Evolutionary conservation across 495 filamentous ascomycete species (phyloP).

Genomic region (Barbatosphaeria neglecta): DNA sequence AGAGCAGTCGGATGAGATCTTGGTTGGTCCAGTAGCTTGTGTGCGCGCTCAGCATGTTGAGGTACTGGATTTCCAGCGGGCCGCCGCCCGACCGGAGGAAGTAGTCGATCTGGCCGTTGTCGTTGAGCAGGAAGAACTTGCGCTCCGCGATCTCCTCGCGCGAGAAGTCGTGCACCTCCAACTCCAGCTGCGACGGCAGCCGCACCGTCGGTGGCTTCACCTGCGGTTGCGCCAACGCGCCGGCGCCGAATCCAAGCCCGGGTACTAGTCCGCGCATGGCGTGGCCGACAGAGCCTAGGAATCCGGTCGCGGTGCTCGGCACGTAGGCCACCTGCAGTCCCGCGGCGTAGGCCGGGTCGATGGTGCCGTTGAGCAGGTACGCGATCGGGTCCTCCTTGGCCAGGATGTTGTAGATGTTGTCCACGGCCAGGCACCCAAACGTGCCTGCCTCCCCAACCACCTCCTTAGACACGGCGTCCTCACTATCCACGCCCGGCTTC

Average conservation of each 20-base stretch:
- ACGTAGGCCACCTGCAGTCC: slow-evolving; percentile 67
- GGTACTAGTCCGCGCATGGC: slow-evolving; percentile 44
- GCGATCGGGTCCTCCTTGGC: slow-evolving; percentile 59
- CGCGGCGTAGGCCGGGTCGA: slow-evolving; percentile 68
- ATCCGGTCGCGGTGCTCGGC: slow-evolving; percentile 56
- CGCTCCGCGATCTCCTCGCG: slow-evolving; percentile 88
- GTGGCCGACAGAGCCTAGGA: slow-evolving; percentile 54
- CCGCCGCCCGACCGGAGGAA: slow-evolving; percentile 70
- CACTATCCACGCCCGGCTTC: slow-evolving; percentile 57
- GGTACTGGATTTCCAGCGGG: slow-evolving; percentile 82
- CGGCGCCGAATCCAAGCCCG: slow-evolving; percentile 7
- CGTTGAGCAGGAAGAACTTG: slow-evolving; percentile 77
- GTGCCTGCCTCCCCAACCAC: slow-evolving; percentile 64
- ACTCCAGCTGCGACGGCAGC: slow-evolving; percentile 79
- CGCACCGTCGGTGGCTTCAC: slow-evolving; percentile 38
- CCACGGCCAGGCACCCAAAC: slow-evolving; percentile 85
- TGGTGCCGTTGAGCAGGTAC: slow-evolving; percentile 81
- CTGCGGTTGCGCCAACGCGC: slow-evolving; percentile 5
- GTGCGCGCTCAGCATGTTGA: slow-evolving; percentile 96
- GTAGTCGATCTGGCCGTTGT: slow-evolving; percentile 91
- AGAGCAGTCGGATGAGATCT: slow-evolving; percentile 79
- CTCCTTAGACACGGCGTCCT: slow-evolving; percentile 47
- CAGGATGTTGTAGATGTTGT: slow-evolving; percentile 94
- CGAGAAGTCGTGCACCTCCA: slow-evolving; percentile 92
- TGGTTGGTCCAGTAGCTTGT: slow-evolving; percentile 80